Conservation (phyloP, 2,329 filamentous ascomycete genomes). For the Alternaria viburni region DNA sequence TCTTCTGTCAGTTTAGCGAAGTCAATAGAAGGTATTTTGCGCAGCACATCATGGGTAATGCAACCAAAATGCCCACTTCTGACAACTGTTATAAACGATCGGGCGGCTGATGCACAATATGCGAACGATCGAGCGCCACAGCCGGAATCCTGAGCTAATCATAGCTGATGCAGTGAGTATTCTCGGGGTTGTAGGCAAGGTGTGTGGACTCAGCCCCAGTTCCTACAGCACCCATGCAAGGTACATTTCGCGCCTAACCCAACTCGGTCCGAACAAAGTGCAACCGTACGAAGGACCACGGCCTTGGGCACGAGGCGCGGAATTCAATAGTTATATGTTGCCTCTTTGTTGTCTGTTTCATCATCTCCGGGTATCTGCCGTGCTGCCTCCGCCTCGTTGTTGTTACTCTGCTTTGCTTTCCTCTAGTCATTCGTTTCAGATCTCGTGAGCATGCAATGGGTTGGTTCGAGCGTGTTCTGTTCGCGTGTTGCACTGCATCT, state of each 20-base stretch:
- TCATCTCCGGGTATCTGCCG: conserved; percentile 21
- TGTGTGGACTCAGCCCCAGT: conserved; percentile 39
- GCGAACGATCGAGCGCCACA: conserved; percentile 16
- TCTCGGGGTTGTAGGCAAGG: conserved; percentile 30
- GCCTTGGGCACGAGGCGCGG: conserved; percentile 28
- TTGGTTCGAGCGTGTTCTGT: conserved; percentile 40
- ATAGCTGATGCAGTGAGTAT: conserved; percentile 37
- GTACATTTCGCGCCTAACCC: conserved; percentile 23
- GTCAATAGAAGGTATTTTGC: conserved; percentile 1
- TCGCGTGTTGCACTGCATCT: conserved; percentile 14
- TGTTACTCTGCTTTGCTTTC: conserved; percentile 24
- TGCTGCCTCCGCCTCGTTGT: conserved; percentile 5
- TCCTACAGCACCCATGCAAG: conserved; percentile 21
- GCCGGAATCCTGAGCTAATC: conserved; percentile 31
- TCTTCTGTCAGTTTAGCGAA: background rate
- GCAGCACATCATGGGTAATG: conserved; percentile 6
- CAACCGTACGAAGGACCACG: conserved; percentile 23
- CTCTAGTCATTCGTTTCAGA: conserved; percentile 32
- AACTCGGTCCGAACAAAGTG: conserved; percentile 27
- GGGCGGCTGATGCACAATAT: conserved; percentile 1
- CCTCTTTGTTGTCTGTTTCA: conserved; percentile 35
- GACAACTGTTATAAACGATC: background rate
- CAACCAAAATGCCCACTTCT: conserved; percentile 6
- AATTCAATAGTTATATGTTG: conserved; percentile 30
- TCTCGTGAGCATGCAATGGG: conserved; percentile 43